Evolutionary conservation across 257 asterid species (phyloP).

Genomic region (Solanum paucissectum): DNA sequence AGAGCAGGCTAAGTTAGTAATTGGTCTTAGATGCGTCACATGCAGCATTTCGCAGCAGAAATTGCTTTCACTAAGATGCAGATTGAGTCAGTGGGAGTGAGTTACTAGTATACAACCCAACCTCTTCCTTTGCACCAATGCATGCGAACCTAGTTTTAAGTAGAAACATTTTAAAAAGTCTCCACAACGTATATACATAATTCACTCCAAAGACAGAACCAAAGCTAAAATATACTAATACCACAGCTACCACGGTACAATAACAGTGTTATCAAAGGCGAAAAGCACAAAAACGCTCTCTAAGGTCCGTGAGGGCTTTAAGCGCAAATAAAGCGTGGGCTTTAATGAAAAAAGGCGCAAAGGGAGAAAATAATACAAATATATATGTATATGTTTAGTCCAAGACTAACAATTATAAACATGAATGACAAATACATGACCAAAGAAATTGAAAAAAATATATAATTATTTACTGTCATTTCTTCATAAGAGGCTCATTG

Average conservation of each 20-base stretch:
- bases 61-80: not conserved
- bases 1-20: not conserved
- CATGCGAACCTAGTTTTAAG: not conserved
- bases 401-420: too few species aligned
- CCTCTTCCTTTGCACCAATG: not conserved
- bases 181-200: not conserved
- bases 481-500: too few species aligned
- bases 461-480: too few species aligned
- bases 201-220: not conserved
- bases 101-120: not conserved
- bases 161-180: not conserved
- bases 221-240: not conserved
- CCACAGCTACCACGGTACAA: not conserved
- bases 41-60: not conserved
- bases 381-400: too few species aligned
- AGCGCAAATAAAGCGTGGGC: too few species aligned
- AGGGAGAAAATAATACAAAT: too few species aligned
- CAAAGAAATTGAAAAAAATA: too few species aligned
- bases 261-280: too few species aligned
- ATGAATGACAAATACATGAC: too few species aligned
- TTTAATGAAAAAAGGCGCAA: too few species aligned
- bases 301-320: too few species aligned
- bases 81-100: not conserved
- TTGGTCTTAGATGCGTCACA: not conserved
- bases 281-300: too few species aligned